Evolutionary conservation across 768 basidiomycete genomes (phyloP).

Genomic region (Pluteus cervinus): DNA sequence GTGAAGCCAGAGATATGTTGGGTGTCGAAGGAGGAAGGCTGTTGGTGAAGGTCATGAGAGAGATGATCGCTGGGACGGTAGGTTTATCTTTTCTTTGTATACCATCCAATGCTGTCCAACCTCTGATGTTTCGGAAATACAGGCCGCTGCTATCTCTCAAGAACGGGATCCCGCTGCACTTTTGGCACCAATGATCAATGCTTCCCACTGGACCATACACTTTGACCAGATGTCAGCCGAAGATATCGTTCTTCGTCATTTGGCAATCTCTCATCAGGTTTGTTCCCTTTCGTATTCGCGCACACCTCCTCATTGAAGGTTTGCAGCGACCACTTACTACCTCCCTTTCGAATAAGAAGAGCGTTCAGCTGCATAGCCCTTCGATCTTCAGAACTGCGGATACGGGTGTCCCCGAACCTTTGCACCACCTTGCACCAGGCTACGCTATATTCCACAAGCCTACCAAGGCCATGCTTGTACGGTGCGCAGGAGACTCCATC

Average conservation of each 20-base stretch:
- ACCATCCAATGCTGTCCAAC: neutral
- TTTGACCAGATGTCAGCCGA: constrained; percentile 53
- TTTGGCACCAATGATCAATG: constrained; percentile 56
- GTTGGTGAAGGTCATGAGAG: constrained; percentile 63
- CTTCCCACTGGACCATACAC: constrained; percentile 45
- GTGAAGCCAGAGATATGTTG: constrained; percentile 47
- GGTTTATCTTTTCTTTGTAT: constrained; percentile 9
- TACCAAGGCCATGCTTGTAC: constrained; percentile 38
- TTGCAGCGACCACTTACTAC: constrained; percentile 27
- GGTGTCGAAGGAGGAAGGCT: constrained; percentile 62
- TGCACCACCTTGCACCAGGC: constrained; percentile 24
- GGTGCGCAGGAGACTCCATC: constrained; percentile 47
- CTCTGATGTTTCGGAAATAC: neutral
- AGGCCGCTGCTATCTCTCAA: constrained; percentile 53
- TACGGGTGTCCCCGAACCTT: constrained; percentile 6
- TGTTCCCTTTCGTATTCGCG: neutral
- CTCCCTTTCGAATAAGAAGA: constrained; percentile 23
- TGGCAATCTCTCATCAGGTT: constrained; percentile 71
- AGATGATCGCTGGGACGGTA: constrained; percentile 54
- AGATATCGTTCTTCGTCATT: constrained; percentile 45
- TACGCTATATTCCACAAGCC: constrained; percentile 36
- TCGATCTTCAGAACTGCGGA: too few relatives aligned
- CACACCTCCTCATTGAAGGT: constrained; percentile 1
- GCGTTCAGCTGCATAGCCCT: constrained; percentile 35
- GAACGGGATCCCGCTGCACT: constrained; percentile 24